These are phyloP conservation scores for Paecilomyces variotii DNA, from an alignment of 2,329 filamentous ascomycete species.

Conservation along the genomic window DNA sequence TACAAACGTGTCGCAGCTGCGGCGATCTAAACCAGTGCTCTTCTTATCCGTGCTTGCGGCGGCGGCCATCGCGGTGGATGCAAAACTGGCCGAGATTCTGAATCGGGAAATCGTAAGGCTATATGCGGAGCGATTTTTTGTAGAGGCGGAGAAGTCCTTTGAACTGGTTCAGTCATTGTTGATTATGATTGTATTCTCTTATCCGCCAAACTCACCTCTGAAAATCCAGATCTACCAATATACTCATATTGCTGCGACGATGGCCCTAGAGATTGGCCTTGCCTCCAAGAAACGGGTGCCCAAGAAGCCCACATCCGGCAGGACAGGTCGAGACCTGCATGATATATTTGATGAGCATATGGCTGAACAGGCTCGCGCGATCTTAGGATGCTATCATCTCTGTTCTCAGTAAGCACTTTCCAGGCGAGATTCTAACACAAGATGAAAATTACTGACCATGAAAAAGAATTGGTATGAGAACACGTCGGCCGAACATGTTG, in stretches of 20 bases:
- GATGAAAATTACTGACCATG: conserved; percentile 2
- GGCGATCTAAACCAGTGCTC: conserved; percentile 49
- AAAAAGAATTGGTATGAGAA: conserved; percentile 28
- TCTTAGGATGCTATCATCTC: conserved; percentile 27
- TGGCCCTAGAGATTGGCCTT: conserved; percentile 40
- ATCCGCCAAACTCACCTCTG: conserved; percentile 40
- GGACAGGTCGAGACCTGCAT: conserved; percentile 3
- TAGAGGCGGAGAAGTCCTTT: conserved; percentile 44
- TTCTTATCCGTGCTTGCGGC: conserved; percentile 65
- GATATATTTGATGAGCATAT: conserved; percentile 19
- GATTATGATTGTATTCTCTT: conserved; percentile 44
- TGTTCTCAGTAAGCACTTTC: conserved; percentile 18
- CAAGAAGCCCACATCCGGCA: conserved; percentile 10
- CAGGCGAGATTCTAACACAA: not conserved
- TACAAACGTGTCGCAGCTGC: conserved; percentile 23
- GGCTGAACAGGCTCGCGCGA: conserved; percentile 26
- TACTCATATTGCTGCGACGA: conserved; percentile 44
- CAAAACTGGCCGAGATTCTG: conserved; percentile 33
- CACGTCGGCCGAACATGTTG: conserved; percentile 26
- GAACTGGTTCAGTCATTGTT: conserved; percentile 45
- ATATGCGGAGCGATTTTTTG: conserved; percentile 42
- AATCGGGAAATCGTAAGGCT: conserved; percentile 43
- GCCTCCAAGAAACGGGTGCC: conserved; percentile 22
- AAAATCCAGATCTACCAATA: conserved; percentile 46
- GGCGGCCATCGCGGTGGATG: conserved; percentile 50